Conservation (phyloP, 768 basidiomycete species). For the Lactarius sp. region DNA sequence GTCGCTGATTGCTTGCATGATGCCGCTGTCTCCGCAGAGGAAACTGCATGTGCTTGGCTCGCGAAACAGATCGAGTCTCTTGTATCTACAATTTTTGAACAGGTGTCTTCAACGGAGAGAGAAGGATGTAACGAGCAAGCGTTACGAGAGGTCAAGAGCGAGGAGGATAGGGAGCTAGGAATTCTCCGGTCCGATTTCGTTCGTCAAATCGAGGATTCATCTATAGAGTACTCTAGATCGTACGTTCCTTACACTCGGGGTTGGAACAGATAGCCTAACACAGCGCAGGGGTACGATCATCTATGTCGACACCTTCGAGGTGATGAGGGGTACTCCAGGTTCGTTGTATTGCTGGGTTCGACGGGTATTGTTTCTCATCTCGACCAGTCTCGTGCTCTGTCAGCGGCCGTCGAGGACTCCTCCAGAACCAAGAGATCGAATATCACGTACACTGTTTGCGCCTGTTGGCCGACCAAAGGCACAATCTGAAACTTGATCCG, state of each 20-base stretch:
- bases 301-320: background rate
- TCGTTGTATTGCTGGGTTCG: background rate
- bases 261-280: background rate
- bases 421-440: conserved; percentile 18
- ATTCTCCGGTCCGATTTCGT: conserved; percentile 6
- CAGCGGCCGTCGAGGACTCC: conserved; percentile 2
- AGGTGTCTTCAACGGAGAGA: conserved; percentile 13
- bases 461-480: conserved; percentile 11
- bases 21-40: background rate
- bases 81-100: background rate
- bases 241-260: background rate
- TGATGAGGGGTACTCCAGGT: conserved; percentile 11
- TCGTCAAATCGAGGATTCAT: background rate
- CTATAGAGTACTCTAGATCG: conserved; percentile 11
- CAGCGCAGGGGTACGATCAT: conserved; percentile 2
- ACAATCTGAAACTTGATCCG: conserved; percentile 21
- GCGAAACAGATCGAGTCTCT: background rate
- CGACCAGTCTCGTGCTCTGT: conserved; percentile 10
- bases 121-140: conserved; percentile 11
- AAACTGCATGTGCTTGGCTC: conserved; percentile 10
- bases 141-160: background rate
- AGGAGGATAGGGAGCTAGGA: background rate
- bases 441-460: conserved; percentile 9
- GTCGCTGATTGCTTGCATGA: background rate
- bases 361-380: background rate